Percentiles rank a stretch among this genome's conserved stretches.
Evolutionary conservation across 2,329 filamentous ascomycete genomes (phyloP).

Genomic region (Fusarium incarnatum): DNA sequence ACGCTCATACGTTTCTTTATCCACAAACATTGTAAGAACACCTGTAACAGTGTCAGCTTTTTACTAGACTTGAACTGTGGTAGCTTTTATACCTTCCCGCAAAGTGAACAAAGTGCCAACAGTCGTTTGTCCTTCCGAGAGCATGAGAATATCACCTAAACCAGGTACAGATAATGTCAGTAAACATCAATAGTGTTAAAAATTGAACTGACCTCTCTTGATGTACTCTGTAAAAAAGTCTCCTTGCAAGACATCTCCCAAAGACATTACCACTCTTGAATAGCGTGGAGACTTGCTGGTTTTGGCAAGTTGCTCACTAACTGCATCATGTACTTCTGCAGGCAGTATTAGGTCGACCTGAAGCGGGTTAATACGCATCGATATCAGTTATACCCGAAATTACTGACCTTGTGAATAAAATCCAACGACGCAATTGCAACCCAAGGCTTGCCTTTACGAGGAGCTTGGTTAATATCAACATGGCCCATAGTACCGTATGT

Average conservation of each 20-base stretch:
- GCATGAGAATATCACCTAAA: slow-evolving; percentile 81
- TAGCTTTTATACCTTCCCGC: slow-evolving; percentile 66
- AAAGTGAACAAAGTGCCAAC: slow-evolving; percentile 80
- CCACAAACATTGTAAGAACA: slow-evolving; percentile 78
- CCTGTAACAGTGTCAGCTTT: slow-evolving; percentile 59
- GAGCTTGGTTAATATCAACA: slow-evolving; percentile 76
- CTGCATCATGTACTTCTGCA: slow-evolving; percentile 65
- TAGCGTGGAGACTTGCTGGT: slow-evolving; percentile 60
- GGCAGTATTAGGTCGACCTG: slow-evolving; percentile 79
- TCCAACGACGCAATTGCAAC: slow-evolving; percentile 71
- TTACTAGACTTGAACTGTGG: background rate
- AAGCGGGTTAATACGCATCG: background rate
- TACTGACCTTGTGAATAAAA: slow-evolving; percentile 75
- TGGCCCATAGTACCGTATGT: slow-evolving; percentile 76
- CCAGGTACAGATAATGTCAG: background rate
- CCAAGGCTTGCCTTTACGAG: slow-evolving; percentile 82
- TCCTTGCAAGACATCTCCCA: slow-evolving; percentile 77
- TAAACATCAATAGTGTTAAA: background rate
- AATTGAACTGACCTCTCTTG: slow-evolving; percentile 71
- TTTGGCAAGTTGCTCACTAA: slow-evolving; percentile 64
- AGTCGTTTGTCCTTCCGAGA: slow-evolving; percentile 79
- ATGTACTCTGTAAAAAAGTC: slow-evolving; percentile 88
- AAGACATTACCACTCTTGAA: slow-evolving; percentile 76
- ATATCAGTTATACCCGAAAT: no score
- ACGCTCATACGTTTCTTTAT: slow-evolving; percentile 84